phyloP scores from a whole-genome alignment of 768 basidiomycete genomes.

The Psilocybe cyanescens region DNA sequence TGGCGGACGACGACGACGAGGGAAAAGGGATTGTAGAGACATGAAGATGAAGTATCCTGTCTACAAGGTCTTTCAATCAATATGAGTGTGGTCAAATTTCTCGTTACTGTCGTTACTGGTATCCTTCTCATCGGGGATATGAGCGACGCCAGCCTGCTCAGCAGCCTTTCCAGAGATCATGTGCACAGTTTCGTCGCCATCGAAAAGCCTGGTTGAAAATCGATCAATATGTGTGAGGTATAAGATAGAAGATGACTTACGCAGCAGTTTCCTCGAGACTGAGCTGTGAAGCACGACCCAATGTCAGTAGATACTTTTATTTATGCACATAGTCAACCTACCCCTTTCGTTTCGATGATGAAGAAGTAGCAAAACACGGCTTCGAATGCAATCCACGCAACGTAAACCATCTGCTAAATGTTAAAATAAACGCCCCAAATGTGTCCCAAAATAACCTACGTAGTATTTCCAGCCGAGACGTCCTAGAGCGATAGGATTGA shows the following conservation, averaged over 20 bases:
- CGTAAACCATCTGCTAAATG: constrained; percentile 45
- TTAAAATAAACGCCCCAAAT: not conserved
- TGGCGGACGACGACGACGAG: not conserved
- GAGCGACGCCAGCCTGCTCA: constrained; percentile 23
- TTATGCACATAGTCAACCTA: constrained; percentile 13
- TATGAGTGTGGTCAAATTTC: constrained; percentile 18
- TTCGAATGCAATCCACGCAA: constrained; percentile 59
- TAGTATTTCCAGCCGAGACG: constrained; percentile 68
- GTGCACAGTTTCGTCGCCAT: constrained; percentile 53
- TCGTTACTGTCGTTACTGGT: constrained; percentile 19
- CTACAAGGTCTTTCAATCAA: constrained; percentile 7
- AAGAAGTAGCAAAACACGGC: constrained; percentile 55
- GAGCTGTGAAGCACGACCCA: constrained; percentile 30
- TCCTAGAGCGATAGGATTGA: constrained; percentile 47
- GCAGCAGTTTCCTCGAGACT: constrained; percentile 69
- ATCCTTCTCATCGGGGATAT: constrained; percentile 12
- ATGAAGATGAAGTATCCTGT: not conserved
- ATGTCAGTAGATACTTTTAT: not conserved
- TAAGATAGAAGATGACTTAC: constrained; percentile 13
- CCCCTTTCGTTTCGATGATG: constrained; percentile 56
- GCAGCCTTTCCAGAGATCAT: constrained; percentile 33
- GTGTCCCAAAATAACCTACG: constrained; percentile 30
- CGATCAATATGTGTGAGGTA: constrained; percentile 1
- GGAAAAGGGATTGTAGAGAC: not conserved
- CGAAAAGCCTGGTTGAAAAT: constrained; percentile 44